These are phyloP conservation scores for Sugiyamaella americana DNA, from an alignment of 805 yeast species.

Conservation along the genomic window DNA sequence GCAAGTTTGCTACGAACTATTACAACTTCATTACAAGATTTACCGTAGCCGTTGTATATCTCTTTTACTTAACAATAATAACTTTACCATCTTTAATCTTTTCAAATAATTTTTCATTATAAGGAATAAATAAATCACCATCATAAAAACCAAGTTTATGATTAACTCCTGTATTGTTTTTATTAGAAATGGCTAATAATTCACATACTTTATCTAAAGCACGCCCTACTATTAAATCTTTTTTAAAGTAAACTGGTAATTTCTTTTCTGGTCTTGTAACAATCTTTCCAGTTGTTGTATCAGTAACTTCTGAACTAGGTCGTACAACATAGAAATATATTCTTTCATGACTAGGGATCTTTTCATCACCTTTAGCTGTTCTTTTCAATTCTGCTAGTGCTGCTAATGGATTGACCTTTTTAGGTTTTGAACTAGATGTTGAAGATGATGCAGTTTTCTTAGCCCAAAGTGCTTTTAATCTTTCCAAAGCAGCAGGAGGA, in stretches of 20 bases:
- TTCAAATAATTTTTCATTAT: conserved; percentile 13
- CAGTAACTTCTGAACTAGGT: conserved; percentile 13
- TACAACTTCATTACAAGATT: neutral
- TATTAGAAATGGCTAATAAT: conserved; percentile 20
- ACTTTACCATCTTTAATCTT: conserved; percentile 14
- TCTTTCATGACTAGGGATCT: conserved; percentile 30
- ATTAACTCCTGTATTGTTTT: conserved; percentile 12
- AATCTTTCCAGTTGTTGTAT: conserved; percentile 9
- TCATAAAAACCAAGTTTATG: conserved; percentile 13
- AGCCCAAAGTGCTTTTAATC: conserved; percentile 14
- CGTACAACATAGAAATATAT: conserved; percentile 29
- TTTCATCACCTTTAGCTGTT: conserved; percentile 35
- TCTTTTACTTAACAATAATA: conserved; percentile 7
- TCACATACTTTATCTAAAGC: conserved; percentile 25
- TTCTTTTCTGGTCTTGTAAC: conserved; percentile 22
- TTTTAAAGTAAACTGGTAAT: conserved; percentile 23
- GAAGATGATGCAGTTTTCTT: conserved; percentile 11
- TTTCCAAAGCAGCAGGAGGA: conserved; percentile 8
- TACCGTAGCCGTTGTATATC: neutral
- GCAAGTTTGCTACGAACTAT: too few relatives aligned
- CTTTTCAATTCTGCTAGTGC: conserved; percentile 24
- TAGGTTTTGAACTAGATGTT: neutral
- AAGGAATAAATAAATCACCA: conserved; percentile 9
- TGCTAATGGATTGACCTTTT: conserved; percentile 5
- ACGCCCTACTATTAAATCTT: conserved; percentile 21